Evolutionary conservation across 768 basidiomycete genomes (phyloP).

Genomic region (Boletus rubroflammeus): DNA sequence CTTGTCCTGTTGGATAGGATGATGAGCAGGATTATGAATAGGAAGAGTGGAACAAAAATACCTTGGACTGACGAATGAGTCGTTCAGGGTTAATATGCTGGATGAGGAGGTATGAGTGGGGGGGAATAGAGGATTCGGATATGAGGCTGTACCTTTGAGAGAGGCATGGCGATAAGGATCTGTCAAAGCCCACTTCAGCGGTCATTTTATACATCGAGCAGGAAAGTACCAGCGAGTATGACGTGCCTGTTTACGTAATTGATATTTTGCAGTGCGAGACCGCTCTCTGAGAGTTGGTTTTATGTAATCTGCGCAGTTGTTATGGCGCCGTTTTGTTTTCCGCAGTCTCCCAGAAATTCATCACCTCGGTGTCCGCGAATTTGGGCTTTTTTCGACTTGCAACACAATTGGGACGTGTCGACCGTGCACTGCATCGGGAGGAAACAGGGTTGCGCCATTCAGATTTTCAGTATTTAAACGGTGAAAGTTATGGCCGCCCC

Average conservation of each 20-base stretch:
- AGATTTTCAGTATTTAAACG: not conserved
- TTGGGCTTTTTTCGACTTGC: no score
- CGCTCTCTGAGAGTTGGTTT: no score
- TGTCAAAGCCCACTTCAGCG: not conserved
- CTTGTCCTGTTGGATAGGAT: conserved; percentile 41
- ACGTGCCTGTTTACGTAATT: not conserved
- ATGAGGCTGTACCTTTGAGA: conserved; percentile 47
- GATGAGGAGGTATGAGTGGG: not conserved
- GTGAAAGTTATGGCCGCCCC: not conserved
- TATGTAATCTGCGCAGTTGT: no score
- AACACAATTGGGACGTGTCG: no score
- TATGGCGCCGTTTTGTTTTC: no score
- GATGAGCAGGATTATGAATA: not conserved
- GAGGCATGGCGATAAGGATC: conserved; percentile 42
- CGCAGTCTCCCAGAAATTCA: no score
- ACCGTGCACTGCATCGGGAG: no score
- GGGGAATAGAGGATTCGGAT: not conserved
- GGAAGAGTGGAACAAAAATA: conserved; percentile 20
- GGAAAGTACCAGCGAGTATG: not conserved
- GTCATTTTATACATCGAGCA: not conserved
- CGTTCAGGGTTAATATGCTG: conserved; percentile 68
- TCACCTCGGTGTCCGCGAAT: not conserved
- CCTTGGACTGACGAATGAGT: conserved; percentile 57
- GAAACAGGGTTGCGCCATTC: no score
- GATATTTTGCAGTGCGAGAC: not conserved